Percentiles rank a stretch among this genome's conserved stretches.
These are phyloP conservation scores for Ustilago shanxiensis DNA, from an alignment of 1,284 basidiomycete genomes.

Conservation along the genomic window DNA sequence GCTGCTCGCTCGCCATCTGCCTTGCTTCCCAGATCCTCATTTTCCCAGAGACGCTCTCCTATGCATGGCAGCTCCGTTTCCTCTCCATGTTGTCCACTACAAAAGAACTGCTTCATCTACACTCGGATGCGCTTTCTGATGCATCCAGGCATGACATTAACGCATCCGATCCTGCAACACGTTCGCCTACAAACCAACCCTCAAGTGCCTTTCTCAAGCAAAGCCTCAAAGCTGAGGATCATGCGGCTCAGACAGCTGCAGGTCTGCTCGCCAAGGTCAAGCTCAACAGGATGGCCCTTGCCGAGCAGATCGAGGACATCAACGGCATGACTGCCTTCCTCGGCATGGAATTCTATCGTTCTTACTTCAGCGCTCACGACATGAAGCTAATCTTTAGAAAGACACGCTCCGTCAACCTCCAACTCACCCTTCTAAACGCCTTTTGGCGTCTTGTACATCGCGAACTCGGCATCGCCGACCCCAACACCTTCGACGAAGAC, in stretches of 20 bases:
- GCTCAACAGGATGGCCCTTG: slow-evolving; percentile 17
- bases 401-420: slow-evolving; percentile 33
- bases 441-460: slow-evolving; percentile 43
- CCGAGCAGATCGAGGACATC: slow-evolving; percentile 32
- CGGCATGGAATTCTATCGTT: slow-evolving; percentile 71
- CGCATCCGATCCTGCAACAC: background rate
- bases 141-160: slow-evolving; percentile 17
- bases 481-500: slow-evolving; percentile 18
- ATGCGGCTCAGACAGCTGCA: slow-evolving; percentile 22
- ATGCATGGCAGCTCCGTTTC: slow-evolving; percentile 72
- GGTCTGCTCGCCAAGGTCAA: slow-evolving; percentile 23
- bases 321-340: slow-evolving; percentile 44
- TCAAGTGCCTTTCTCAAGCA: slow-evolving; percentile 21
- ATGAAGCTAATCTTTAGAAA: slow-evolving; percentile 56
- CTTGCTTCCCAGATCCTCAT: slow-evolving; percentile 74
- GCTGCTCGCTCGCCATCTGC: slow-evolving; percentile 50
- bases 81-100: slow-evolving; percentile 31
- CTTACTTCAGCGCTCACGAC: slow-evolving; percentile 71
- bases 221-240: slow-evolving; percentile 29
- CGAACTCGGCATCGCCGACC: slow-evolving; percentile 33
- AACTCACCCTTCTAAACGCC: slow-evolving; percentile 33
- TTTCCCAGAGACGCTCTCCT: slow-evolving; percentile 81
- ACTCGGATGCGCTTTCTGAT: slow-evolving; percentile 26
- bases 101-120: slow-evolving; percentile 28
- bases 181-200: slow-evolving; percentile 6